These are phyloP conservation scores for Rhododendron griersonianum DNA, from an alignment of 148 eudicot genomes.

Conservation along the genomic window DNA sequence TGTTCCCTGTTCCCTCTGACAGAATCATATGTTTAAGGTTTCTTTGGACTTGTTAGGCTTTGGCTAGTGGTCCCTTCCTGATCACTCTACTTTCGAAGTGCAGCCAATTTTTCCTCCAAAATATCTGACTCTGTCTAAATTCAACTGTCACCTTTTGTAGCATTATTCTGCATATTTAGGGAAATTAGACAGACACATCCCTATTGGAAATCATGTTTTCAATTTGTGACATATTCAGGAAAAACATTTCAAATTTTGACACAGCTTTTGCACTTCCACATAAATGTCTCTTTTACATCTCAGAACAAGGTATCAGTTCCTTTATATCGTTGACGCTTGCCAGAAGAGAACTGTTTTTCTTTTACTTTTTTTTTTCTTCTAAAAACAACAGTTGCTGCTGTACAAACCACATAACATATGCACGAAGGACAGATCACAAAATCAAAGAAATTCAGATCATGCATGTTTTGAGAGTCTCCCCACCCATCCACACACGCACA, in stretches of 20 bases:
- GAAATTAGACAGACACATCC: background rate
- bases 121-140: background rate
- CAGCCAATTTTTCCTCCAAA: background rate
- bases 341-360: background rate
- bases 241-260: background rate
- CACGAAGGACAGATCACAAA: background rate
- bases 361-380: background rate
- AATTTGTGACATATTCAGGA: background rate
- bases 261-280: background rate
- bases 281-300: no score
- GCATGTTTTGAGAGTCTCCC: background rate
- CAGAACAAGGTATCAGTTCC: no score
- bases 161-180: background rate
- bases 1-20: background rate
- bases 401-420: background rate
- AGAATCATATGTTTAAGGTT: background rate
- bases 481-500: background rate
- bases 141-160: background rate
- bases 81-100: background rate
- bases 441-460: background rate
- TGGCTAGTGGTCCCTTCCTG: background rate
- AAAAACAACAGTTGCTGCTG: background rate
- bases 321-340: background rate
- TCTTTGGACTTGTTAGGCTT: background rate
- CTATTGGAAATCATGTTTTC: background rate